Conservation (phyloP, 306 rosid species). For the Rosa chinensis region DNA sequence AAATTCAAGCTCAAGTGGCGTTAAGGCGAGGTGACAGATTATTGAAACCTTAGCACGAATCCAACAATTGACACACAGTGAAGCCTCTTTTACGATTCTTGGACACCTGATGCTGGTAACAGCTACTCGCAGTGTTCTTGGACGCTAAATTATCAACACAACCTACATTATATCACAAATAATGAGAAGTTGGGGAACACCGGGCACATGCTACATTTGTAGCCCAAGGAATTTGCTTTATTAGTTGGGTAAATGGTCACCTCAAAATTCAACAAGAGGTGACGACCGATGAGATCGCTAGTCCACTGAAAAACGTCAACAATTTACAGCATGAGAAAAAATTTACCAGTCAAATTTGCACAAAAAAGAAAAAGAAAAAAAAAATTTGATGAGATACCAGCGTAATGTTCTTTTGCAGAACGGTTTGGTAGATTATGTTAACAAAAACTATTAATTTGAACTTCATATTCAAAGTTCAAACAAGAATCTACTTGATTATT, state of each 20-base stretch:
- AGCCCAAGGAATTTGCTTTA: neutral
- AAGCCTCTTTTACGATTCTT: neutral
- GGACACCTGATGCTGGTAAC: neutral
- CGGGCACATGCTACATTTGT: neutral
- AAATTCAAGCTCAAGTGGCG: neutral
- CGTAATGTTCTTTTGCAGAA: neutral
- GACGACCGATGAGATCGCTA: neutral
- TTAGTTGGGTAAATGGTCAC: neutral
- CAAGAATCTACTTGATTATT: neutral
- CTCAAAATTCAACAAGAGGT: neutral
- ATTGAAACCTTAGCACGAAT: neutral
- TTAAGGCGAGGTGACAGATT: neutral
- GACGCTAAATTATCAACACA: neutral
- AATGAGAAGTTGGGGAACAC: neutral
- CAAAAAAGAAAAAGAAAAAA: neutral
- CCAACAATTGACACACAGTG: neutral
- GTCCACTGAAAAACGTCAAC: neutral
- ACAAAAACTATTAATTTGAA: neutral
- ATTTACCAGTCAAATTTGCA: neutral
- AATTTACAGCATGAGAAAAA: neutral
- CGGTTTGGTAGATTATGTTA: neutral
- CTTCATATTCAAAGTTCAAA: neutral
- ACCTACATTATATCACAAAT: neutral
- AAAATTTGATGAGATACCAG: neutral
- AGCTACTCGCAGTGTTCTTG: neutral